A percentile compares a stretch with the other conserved stretches of the same genome.
phyloP scores from a whole-genome alignment of 2,329 filamentous ascomycete genomes.

The Coniochaeta sp. region DNA sequence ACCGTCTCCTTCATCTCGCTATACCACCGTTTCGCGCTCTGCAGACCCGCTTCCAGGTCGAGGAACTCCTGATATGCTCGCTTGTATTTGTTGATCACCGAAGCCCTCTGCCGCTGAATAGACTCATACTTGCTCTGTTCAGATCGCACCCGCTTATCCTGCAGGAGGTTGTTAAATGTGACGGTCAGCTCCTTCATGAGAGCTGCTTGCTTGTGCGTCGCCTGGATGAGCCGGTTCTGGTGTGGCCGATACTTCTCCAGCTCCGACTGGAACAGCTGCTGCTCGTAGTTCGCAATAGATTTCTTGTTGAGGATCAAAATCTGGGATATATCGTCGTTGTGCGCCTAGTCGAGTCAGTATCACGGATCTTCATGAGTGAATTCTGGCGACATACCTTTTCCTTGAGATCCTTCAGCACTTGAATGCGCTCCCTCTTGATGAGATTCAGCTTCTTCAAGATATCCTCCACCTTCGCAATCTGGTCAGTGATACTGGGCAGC shows the following conservation, averaged over 20 bases:
- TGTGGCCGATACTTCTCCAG: constrained; percentile 96
- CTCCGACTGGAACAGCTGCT: constrained; percentile 87
- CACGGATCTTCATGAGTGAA: background rate
- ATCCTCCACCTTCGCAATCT: constrained; percentile 83
- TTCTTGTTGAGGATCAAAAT: constrained; percentile 98
- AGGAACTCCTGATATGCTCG: constrained; percentile 88
- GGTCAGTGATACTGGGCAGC: constrained; percentile 73
- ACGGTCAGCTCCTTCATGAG: constrained; percentile 91
- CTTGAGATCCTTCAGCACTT: constrained; percentile 93
- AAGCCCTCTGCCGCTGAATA: constrained; percentile 73
- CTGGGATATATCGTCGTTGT: constrained; percentile 95
- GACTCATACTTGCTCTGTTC: constrained; percentile 94
- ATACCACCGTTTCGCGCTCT: constrained; percentile 89
- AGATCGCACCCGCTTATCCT: constrained; percentile 86
- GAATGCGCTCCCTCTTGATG: constrained; percentile 83
- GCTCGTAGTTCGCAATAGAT: constrained; percentile 84
- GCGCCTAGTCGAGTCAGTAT: constrained; percentile 51
- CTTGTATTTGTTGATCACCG: constrained; percentile 81
- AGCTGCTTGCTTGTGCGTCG: constrained; percentile 89
- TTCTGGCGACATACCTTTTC: constrained; percentile 63
- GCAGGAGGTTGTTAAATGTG: constrained; percentile 78
- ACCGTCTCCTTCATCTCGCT: constrained; percentile 93
- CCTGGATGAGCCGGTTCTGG: constrained; percentile 83
- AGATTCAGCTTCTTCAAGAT: constrained; percentile 84
- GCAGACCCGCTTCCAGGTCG: constrained; percentile 77